These are phyloP conservation scores for Lentinula sp. DNA, from an alignment of 768 basidiomycete species.

Conservation along the genomic window DNA sequence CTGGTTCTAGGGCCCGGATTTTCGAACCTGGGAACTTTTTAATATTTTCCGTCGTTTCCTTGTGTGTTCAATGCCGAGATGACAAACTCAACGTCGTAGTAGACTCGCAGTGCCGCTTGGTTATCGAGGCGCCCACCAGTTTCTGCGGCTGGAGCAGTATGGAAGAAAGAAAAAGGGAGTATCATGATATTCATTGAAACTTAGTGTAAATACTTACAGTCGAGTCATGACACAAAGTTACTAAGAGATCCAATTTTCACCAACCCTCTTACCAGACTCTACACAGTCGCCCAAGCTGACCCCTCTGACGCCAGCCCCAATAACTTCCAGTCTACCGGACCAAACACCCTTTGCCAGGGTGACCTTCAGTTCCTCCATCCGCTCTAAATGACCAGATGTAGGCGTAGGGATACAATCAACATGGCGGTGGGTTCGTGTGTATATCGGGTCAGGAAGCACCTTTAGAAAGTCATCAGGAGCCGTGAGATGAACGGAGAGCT, in stretches of 20 bases:
- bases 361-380: constrained; percentile 55
- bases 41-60: too few species aligned
- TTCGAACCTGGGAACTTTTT: too few species aligned
- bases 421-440: constrained; percentile 49
- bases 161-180: too few species aligned
- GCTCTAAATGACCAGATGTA: constrained; percentile 60
- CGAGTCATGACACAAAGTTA: not conserved
- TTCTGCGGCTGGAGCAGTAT: too few species aligned
- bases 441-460: constrained; percentile 49
- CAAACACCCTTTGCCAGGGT: constrained; percentile 33
- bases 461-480: constrained; percentile 14
- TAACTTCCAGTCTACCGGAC: constrained; percentile 50
- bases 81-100: too few species aligned
- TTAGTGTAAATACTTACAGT: too few species aligned
- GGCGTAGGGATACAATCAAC: constrained; percentile 75
- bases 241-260: constrained; percentile 11
- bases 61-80: too few species aligned
- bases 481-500: constrained; percentile 38
- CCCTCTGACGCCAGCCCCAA: constrained; percentile 84
- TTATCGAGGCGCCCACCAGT: too few species aligned
- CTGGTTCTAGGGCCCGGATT: too few species aligned
- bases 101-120: too few species aligned
- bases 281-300: constrained; percentile 87
- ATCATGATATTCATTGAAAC: too few species aligned
- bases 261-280: constrained; percentile 60